Evolutionary conservation across 2,329 filamentous ascomycete species (phyloP).

Genomic region (Cordyceps farinosa): DNA sequence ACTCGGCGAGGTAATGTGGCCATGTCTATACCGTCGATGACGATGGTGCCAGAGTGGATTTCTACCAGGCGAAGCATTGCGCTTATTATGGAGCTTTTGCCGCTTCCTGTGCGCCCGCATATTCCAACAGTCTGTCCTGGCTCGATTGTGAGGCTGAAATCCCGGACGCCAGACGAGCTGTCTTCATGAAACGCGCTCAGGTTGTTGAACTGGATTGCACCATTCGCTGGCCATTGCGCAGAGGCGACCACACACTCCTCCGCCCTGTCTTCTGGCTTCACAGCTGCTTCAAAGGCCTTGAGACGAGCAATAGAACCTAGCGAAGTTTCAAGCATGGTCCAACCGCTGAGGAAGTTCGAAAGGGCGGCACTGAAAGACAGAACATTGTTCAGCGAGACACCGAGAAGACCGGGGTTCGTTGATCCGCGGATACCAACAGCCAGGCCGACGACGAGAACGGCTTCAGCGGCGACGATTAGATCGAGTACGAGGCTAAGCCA

Average conservation of each 20-base stretch:
- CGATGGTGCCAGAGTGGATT: slow-evolving; percentile 27
- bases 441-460: slow-evolving; percentile 28
- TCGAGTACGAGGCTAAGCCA: slow-evolving; percentile 49
- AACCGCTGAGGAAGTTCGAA: slow-evolving; percentile 24
- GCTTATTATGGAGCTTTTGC: slow-evolving; percentile 36
- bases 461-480: slow-evolving; percentile 29
- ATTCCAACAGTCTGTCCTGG: slow-evolving; percentile 27
- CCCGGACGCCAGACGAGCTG: slow-evolving; percentile 13
- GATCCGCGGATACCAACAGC: slow-evolving; percentile 29
- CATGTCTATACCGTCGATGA: slow-evolving; percentile 37
- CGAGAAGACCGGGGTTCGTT: slow-evolving; percentile 19
- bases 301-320: slow-evolving; percentile 25
- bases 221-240: slow-evolving; percentile 23
- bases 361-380: slow-evolving; percentile 23
- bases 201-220: slow-evolving; percentile 22
- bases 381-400: slow-evolving; percentile 21
- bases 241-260: slow-evolving; percentile 20
- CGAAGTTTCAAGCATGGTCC: slow-evolving; percentile 28
- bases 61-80: slow-evolving; percentile 35
- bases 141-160: slow-evolving; percentile 22
- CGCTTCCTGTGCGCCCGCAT: slow-evolving; percentile 28
- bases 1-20: slow-evolving; percentile 32
- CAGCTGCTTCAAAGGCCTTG: slow-evolving; percentile 22
- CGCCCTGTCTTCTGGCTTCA: slow-evolving; percentile 20
- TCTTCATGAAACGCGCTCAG: slow-evolving; percentile 25